phyloP scores from a whole-genome alignment of 805 yeast species.

The Metschnikowia anglica region DNA sequence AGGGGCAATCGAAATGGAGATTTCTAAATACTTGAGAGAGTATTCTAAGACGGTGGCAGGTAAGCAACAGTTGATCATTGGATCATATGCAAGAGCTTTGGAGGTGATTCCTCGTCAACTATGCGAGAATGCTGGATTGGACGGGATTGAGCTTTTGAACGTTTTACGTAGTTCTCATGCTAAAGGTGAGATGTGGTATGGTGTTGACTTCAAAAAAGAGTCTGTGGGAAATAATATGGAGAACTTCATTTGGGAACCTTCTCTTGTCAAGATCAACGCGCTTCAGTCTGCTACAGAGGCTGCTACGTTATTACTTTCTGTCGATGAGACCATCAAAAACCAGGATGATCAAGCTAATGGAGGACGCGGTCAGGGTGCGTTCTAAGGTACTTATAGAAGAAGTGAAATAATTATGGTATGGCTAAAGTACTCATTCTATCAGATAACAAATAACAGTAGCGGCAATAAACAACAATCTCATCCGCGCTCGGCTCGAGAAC shows the following conservation, averaged over 20 bases:
- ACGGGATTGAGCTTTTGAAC: conserved; percentile 91
- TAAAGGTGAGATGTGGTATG: conserved; percentile 87
- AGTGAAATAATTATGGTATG: neutral
- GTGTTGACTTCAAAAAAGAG: conserved; percentile 88
- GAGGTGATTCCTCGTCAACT: conserved; percentile 96
- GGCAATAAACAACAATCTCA: too few relatives aligned
- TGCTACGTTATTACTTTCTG: conserved; percentile 86
- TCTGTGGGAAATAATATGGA: conserved; percentile 79
- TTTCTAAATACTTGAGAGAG: conserved; percentile 84
- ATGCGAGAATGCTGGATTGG: conserved; percentile 99
- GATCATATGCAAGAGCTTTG: conserved; percentile 90
- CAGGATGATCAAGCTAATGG: conserved; percentile 59
- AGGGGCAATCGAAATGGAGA: conserved; percentile 98
- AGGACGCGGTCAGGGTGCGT: conserved; percentile 68
- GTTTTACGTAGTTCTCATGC: conserved; percentile 91
- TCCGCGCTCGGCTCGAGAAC: too few relatives aligned
- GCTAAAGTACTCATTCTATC: too few relatives aligned
- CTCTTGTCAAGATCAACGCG: conserved; percentile 92
- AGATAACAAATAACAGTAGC: too few relatives aligned
- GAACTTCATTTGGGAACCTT: conserved; percentile 96
- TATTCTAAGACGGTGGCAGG: conserved; percentile 87
- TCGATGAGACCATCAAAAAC: conserved; percentile 88
- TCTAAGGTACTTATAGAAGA: conserved; percentile 5
- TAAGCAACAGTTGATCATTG: conserved; percentile 89
- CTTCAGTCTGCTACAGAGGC: conserved; percentile 95